Percentiles rank a stretch among this genome's conserved stretches.
These are phyloP conservation scores for Penicillium verhagenii DNA, from an alignment of 495 filamentous ascomycete genomes.

Conservation along the genomic window DNA sequence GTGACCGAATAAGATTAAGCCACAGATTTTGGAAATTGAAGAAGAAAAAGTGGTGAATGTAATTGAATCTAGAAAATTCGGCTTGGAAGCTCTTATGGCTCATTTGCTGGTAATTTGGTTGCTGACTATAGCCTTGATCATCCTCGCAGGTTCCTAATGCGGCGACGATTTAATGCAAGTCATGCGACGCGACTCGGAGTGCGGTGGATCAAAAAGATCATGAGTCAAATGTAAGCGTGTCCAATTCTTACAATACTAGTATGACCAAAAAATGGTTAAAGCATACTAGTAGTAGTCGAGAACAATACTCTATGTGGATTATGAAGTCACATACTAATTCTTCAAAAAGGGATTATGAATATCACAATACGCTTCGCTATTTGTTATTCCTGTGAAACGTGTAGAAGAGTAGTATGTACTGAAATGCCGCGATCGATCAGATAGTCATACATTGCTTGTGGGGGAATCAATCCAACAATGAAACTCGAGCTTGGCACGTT, in stretches of 20 bases:
- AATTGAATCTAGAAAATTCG: no score
- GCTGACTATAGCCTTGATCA: neutral
- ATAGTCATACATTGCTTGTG: slow-evolving; percentile 36
- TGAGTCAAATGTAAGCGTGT: no score
- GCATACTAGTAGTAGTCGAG: no score
- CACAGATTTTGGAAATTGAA: neutral
- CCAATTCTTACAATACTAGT: no score
- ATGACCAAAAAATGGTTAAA: no score
- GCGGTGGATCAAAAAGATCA: no score
- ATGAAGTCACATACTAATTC: no score
- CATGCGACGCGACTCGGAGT: neutral
- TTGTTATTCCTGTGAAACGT: slow-evolving; percentile 15
- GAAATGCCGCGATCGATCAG: slow-evolving; percentile 22
- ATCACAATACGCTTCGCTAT: slow-evolving; percentile 10
- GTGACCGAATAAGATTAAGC: neutral
- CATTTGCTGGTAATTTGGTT: neutral
- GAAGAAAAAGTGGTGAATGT: no score
- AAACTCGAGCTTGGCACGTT: neutral
- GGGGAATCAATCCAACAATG: slow-evolving; percentile 15
- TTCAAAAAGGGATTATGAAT: neutral
- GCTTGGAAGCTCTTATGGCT: neutral
- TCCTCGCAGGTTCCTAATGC: no score
- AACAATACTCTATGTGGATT: no score
- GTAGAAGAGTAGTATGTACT: slow-evolving; percentile 34
- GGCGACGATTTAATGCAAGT: no score